Evolutionary conservation across 805 yeast genomes (phyloP).

Genomic region (Tetrapisispora fleetii): DNA sequence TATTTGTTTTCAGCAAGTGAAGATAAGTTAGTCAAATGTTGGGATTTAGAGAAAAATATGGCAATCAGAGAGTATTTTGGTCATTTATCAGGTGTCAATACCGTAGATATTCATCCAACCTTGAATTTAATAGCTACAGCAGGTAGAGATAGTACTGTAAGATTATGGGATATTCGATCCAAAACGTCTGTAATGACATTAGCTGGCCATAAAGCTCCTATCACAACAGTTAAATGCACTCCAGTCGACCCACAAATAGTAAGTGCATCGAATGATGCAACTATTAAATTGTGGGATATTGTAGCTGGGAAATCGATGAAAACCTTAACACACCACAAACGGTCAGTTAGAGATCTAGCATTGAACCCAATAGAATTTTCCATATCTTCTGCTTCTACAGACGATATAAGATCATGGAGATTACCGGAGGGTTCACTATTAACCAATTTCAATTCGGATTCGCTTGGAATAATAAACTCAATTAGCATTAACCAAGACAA

Average conservation of each 20-base stretch:
- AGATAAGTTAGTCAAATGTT: constrained; percentile 85
- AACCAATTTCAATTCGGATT: constrained; percentile 38
- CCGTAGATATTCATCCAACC: constrained; percentile 80
- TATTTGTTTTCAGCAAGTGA: constrained; percentile 88
- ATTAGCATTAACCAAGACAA: constrained; percentile 50
- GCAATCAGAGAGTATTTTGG: constrained; percentile 87
- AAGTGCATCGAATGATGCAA: constrained; percentile 74
- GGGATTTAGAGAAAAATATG: constrained; percentile 87
- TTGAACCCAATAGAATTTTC: constrained; percentile 63
- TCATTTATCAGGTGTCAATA: constrained; percentile 80
- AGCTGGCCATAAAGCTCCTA: constrained; percentile 71
- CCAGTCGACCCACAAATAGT: constrained; percentile 77
- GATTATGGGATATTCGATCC: constrained; percentile 92
- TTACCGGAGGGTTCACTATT: constrained; percentile 68
- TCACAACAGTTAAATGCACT: constrained; percentile 59
- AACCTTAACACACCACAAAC: constrained; percentile 75
- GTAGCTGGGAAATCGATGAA: constrained; percentile 64
- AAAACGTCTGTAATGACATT: constrained; percentile 64
- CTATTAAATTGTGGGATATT: constrained; percentile 81
- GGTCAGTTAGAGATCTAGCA: constrained; percentile 65
- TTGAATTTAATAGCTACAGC: constrained; percentile 75
- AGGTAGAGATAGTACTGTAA: constrained; percentile 75
- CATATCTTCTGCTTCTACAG: constrained; percentile 71
- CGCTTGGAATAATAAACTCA: constrained; percentile 51
- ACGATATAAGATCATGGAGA: constrained; percentile 75